phyloP scores from a whole-genome alignment of 306 rosid species.

The Lagenaria siceraria region DNA sequence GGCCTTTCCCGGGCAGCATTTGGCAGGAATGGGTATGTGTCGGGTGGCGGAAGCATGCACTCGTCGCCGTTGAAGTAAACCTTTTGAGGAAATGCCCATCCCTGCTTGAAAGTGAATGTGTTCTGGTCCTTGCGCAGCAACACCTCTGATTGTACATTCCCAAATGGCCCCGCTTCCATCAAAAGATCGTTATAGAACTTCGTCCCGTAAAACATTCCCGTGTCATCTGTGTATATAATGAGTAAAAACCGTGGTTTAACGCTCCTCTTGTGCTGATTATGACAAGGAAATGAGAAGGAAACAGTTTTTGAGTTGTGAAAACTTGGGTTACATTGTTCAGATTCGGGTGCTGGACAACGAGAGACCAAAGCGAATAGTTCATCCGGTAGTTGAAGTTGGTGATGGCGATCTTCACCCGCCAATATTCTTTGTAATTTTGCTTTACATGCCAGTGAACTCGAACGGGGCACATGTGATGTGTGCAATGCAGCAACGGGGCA shows the following conservation, averaged over 20 bases:
- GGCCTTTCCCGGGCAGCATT: slow-evolving; percentile 33
- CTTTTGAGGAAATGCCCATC: slow-evolving; percentile 89
- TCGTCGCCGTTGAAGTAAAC: slow-evolving; percentile 91
- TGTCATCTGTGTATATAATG: slow-evolving; percentile 56
- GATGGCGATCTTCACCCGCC: slow-evolving; percentile 73
- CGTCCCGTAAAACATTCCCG: slow-evolving; percentile 82
- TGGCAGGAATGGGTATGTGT: slow-evolving; percentile 68
- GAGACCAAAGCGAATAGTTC: slow-evolving; percentile 78
- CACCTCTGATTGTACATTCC: slow-evolving; percentile 74
- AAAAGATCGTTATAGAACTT: slow-evolving; percentile 63
- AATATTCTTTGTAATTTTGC: slow-evolving; percentile 68
- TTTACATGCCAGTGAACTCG: slow-evolving; percentile 91
- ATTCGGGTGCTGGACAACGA: slow-evolving; percentile 86
- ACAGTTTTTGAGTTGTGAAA: slow-evolving; percentile 29
- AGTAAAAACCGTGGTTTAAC: neutral
- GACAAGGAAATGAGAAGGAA: neutral
- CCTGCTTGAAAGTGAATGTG: slow-evolving; percentile 77
- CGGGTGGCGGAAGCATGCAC: slow-evolving; percentile 92
- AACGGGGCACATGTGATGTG: slow-evolving; percentile 91
- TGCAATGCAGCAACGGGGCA: slow-evolving; percentile 63
- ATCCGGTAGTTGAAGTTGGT: slow-evolving; percentile 74
- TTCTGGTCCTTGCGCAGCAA: slow-evolving; percentile 62
- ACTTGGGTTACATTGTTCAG: slow-evolving; percentile 85
- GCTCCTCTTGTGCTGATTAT: neutral
- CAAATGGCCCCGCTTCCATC: slow-evolving; percentile 80